Percentiles rank a stretch among this genome's conserved stretches.
These are phyloP conservation scores for Erysimum cheiranthoides DNA, from an alignment of 345 rosid genomes.

Conservation along the genomic window DNA sequence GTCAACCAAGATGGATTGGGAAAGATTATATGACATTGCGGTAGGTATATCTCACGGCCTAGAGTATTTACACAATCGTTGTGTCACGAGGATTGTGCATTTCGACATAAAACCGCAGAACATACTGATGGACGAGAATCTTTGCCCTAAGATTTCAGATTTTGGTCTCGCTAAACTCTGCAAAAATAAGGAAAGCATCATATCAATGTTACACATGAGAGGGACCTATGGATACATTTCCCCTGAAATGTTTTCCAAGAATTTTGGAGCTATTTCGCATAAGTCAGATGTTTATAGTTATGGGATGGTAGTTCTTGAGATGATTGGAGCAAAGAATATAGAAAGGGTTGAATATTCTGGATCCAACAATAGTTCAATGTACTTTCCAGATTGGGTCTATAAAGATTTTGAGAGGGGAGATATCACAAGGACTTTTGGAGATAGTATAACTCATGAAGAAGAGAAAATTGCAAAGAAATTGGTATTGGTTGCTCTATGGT, in stretches of 20 bases:
- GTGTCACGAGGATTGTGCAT: too few species aligned
- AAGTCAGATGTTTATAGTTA: slow-evolving; percentile 56
- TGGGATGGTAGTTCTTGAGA: slow-evolving; percentile 53
- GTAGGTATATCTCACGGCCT: too few species aligned
- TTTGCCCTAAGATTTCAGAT: slow-evolving; percentile 54
- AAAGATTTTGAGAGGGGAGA: neutral
- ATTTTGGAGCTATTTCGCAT: slow-evolving; percentile 46
- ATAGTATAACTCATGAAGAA: neutral
- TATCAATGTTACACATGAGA: slow-evolving; percentile 44
- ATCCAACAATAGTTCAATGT: slow-evolving; percentile 18
- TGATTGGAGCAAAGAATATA: slow-evolving; percentile 43
- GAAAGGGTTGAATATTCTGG: neutral
- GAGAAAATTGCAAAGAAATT: slow-evolving; percentile 37
- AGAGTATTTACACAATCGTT: too few species aligned
- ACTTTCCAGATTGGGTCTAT: slow-evolving; percentile 32
- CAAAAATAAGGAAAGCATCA: slow-evolving; percentile 41
- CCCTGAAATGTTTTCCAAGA: slow-evolving; percentile 44
- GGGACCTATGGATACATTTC: slow-evolving; percentile 59
- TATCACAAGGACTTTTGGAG: neutral
- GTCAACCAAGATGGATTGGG: too few species aligned
- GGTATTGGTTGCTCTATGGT: slow-evolving; percentile 49
- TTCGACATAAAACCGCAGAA: too few species aligned
- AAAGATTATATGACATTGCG: too few species aligned
- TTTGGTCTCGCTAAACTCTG: slow-evolving; percentile 60
- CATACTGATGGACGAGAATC: slow-evolving; percentile 33